Percentiles rank a stretch among this genome's conserved stretches.
phyloP scores from a whole-genome alignment of 495 filamentous ascomycete species.

The Tuber calosporum region DNA sequence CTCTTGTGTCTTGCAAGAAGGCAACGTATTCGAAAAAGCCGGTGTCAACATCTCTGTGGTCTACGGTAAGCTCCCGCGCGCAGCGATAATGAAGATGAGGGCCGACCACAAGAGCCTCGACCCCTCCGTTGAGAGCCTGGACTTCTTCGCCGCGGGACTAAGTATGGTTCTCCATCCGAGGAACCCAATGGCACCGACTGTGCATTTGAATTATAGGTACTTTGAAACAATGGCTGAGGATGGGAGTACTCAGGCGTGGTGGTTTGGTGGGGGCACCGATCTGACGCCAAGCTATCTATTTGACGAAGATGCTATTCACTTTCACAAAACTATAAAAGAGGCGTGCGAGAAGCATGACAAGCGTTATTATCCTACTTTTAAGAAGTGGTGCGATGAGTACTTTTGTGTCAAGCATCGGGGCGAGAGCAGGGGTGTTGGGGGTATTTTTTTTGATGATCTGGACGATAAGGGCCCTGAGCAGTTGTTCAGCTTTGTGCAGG shows the following conservation, averaged over 20 bases:
- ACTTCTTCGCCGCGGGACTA: constrained; percentile 90
- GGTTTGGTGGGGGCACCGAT: constrained; percentile 95
- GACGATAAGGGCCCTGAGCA: constrained; percentile 89
- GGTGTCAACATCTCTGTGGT: constrained; percentile 93
- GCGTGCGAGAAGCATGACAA: constrained; percentile 91
- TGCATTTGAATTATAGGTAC: constrained; percentile 98
- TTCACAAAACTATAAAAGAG: constrained; percentile 87
- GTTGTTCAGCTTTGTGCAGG: constrained; percentile 83
- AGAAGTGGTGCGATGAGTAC: constrained; percentile 97
- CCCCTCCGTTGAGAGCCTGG: constrained; percentile 62
- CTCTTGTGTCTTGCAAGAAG: constrained; percentile 89
- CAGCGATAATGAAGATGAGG: constrained; percentile 88
- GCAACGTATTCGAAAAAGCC: constrained; percentile 96
- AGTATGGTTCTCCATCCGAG: constrained; percentile 85
- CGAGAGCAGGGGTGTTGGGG: constrained; percentile 83
- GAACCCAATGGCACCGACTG: constrained; percentile 95
- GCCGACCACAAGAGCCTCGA: constrained; percentile 89
- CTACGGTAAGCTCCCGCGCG: constrained; percentile 80
- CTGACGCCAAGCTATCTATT: constrained; percentile 91
- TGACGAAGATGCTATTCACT: constrained; percentile 93
- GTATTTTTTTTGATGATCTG: constrained; percentile 98
- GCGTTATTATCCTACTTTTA: constrained; percentile 88
- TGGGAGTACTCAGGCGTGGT: constrained; percentile 76
- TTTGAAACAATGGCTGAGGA: constrained; percentile 84
- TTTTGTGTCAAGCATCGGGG: constrained; percentile 86